Evolutionary conservation across 768 basidiomycete genomes (phyloP), one percentile per base, ranked within the genome.

Genomic region (Naganishia kalamii): DNA sequence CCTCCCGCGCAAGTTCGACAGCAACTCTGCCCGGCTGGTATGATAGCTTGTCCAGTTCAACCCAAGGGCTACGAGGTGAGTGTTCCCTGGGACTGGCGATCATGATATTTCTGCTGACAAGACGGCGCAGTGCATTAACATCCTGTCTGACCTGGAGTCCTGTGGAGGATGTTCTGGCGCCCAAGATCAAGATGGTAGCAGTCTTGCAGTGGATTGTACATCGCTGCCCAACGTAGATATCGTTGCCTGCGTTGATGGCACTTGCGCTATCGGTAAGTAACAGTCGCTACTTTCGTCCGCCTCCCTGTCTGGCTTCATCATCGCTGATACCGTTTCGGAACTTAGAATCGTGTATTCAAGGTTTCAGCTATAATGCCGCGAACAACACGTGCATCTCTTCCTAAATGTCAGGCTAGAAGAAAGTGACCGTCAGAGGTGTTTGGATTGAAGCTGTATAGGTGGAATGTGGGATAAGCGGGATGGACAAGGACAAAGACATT

Each of bases 31-130:
- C 2, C 30, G 15, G 27, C 51, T 2, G 51, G 51, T 7, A 33
- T 52, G 32, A 35, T 32, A 2, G 51, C 51, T 1, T 35, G 51
- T 21, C 51, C 51, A 11, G 51, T 52, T n/a, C 51, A 52, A 32
- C 51, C 51, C 4, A 29, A 52, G 21, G 51, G 51, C 10, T 52
- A 52, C 33, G 51, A 52, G 33, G 51, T 52, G n/a, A 37, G 51
- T 35, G 15, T n/a, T 23, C 11, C 48, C 21, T 3, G 27, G n/a
- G n/a, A n/a, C n/a, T 12, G 32, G 27, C 13, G 17, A 13, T 32
- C 7, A 52, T 7, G 11, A 13, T 11, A 30, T 4, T 51, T 25
- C 19, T n/a, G 27, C 19, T 4, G 3, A 4, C 11, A 10, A 8
- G 2, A 3, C 13, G 12, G 15, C 23, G 11, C 4, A 35, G 32